Conservation (phyloP, 1,284 basidiomycete genomes). For the Ustilago lituana region DNA sequence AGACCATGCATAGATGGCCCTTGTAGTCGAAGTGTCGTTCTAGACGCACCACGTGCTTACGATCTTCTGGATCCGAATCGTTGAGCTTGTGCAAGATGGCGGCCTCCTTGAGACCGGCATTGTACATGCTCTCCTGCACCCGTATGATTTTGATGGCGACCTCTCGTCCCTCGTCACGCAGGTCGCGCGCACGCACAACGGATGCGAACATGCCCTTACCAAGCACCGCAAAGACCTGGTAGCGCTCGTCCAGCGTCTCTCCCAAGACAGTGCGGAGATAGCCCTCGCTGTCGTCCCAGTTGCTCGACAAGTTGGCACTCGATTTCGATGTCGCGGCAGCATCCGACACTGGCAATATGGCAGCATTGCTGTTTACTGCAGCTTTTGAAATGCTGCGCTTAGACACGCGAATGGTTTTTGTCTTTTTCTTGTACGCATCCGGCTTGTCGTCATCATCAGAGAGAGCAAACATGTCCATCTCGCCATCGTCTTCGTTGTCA, state of each 20-base stretch:
- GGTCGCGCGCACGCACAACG: constrained; percentile 87
- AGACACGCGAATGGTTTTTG: constrained; percentile 43
- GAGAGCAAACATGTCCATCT: constrained; percentile 66
- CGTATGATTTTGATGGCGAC: constrained; percentile 98
- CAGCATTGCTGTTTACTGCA: not conserved
- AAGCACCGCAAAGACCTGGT: constrained; percentile 91
- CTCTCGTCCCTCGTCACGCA: constrained; percentile 70
- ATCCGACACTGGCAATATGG: not conserved
- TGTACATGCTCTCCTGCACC: constrained; percentile 96
- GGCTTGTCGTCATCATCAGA: constrained; percentile 29
- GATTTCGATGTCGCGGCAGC: not conserved
- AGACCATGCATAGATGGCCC: constrained; percentile 95
- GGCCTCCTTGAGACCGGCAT: constrained; percentile 91
- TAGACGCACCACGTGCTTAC: constrained; percentile 90
- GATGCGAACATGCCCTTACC: constrained; percentile 99
- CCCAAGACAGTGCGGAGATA: constrained; percentile 95
- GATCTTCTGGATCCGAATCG: constrained; percentile 92
- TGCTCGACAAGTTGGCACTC: constrained; percentile 69
- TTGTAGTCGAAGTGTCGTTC: constrained; percentile 95
- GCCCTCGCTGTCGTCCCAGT: constrained; percentile 83
- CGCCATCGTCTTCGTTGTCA: constrained; percentile 59
- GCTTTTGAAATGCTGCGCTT: constrained; percentile 19
- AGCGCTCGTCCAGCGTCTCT: constrained; percentile 87
- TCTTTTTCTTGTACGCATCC: constrained; percentile 39
- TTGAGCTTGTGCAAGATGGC: constrained; percentile 86